Percentiles rank a stretch among this genome's conserved stretches.
phyloP scores from a whole-genome alignment of 2,329 filamentous ascomycete genomes.

The Trichothecium roseum region DNA sequence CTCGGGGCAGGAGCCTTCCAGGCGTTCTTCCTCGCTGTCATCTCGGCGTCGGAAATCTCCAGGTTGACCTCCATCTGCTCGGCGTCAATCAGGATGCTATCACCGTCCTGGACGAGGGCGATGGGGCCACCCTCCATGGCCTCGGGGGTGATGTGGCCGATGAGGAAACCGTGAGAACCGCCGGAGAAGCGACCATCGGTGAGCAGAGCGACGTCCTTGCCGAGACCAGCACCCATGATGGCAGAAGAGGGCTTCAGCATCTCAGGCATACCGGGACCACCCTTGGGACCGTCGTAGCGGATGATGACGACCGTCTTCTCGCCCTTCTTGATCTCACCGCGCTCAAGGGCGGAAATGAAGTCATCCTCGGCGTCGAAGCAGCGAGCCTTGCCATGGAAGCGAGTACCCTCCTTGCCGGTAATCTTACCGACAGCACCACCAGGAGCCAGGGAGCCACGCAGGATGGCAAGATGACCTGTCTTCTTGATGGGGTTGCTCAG shows the following conservation, averaged over 20 bases:
- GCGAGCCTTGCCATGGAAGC: slow-evolving; percentile 68
- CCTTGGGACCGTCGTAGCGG: slow-evolving; percentile 87
- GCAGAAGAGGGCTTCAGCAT: slow-evolving; percentile 81
- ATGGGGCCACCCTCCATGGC: slow-evolving; percentile 84
- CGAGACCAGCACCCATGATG: slow-evolving; percentile 81
- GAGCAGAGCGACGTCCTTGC: slow-evolving; percentile 74
- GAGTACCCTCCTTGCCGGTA: slow-evolving; percentile 84
- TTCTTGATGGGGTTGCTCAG: slow-evolving; percentile 76
- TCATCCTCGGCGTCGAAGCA: slow-evolving; percentile 78
- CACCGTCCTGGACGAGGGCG: slow-evolving; percentile 69
- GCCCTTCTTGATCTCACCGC: slow-evolving; percentile 68
- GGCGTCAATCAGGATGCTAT: slow-evolving; percentile 78
- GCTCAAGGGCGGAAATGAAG: slow-evolving; percentile 68
- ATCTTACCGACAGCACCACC: slow-evolving; percentile 87
- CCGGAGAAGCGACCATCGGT: slow-evolving; percentile 88
- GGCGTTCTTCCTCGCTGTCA: slow-evolving; percentile 47
- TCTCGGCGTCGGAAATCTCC: slow-evolving; percentile 58
- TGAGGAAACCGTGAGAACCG: slow-evolving; percentile 84
- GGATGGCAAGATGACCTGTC: slow-evolving; percentile 81
- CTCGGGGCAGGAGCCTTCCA: slow-evolving; percentile 64
- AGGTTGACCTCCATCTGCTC: slow-evolving; percentile 63
- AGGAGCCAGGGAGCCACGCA: slow-evolving; percentile 75
- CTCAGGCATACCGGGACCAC: slow-evolving; percentile 93
- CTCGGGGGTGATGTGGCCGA: slow-evolving; percentile 87
- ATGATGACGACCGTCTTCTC: slow-evolving; percentile 83